A percentile compares a stretch with the other conserved stretches of the same genome.
Conservation (phyloP, 495 filamentous ascomycete genomes). For the Podospora didyma region DNA sequence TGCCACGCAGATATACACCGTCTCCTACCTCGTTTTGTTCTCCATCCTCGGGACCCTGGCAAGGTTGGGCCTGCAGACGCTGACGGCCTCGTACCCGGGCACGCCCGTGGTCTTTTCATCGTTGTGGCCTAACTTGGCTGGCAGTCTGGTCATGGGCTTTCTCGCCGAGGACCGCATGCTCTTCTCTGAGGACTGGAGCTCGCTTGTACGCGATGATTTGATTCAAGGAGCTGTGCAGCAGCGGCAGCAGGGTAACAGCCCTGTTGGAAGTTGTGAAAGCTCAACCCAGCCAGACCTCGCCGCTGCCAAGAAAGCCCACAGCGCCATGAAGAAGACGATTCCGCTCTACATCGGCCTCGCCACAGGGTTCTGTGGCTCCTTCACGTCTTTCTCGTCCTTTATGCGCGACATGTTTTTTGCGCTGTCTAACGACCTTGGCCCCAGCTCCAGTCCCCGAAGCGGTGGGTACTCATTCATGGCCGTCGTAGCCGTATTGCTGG, state of each 20-base stretch:
- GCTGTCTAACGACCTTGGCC: constrained; percentile 63
- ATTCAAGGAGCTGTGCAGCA: not conserved
- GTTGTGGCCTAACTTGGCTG: constrained; percentile 89
- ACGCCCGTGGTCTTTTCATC: constrained; percentile 69
- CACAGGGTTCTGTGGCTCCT: constrained; percentile 89
- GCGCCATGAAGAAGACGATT: constrained; percentile 69
- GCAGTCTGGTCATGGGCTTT: constrained; percentile 81
- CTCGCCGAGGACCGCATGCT: constrained; percentile 73
- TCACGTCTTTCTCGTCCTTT: constrained; percentile 90
- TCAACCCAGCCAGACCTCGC: constrained; percentile 23
- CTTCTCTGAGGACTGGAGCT: constrained; percentile 65
- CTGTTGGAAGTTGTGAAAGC: not conserved
- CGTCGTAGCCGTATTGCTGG: constrained; percentile 62
- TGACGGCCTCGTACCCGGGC: constrained; percentile 79
- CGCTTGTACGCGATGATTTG: constrained; percentile 11
- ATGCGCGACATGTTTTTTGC: constrained; percentile 83
- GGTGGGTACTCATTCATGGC: constrained; percentile 83
- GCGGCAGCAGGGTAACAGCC: not conserved
- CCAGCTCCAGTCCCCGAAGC: constrained; percentile 44
- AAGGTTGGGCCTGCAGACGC: constrained; percentile 72
- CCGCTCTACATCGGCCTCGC: constrained; percentile 89
- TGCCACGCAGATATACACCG: constrained; percentile 69
- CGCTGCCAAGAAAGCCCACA: constrained; percentile 49
- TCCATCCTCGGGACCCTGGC: constrained; percentile 83
- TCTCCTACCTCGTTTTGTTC: constrained; percentile 82